These are phyloP conservation scores for Pythium monospermum DNA, from an alignment of 352 stramenopile genomes.

Conservation along the genomic window DNA sequence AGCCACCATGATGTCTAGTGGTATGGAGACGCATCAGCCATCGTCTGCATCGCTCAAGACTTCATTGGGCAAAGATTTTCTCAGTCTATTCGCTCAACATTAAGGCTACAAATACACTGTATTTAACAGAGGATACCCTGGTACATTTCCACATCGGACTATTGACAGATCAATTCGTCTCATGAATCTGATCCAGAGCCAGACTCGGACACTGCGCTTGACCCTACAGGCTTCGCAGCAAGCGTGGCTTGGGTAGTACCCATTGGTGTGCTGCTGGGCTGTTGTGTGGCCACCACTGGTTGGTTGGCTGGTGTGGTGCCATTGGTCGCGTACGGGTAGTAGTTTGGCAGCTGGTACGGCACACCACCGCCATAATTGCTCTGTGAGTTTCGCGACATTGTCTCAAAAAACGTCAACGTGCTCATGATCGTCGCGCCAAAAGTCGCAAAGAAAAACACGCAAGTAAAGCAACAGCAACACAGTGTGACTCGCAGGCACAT, in stretches of 20 bases:
- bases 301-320: not conserved
- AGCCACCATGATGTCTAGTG: conserved; percentile 7
- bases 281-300: not conserved
- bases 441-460: conserved; percentile 50
- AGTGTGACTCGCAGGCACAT: conserved; percentile 50
- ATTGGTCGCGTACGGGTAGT: conserved; percentile 7
- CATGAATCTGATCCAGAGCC: too few species aligned
- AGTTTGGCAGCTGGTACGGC: conserved; percentile 5
- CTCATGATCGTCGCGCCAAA: conserved; percentile 80
- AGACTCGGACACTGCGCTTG: too few species aligned
- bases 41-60: conserved; percentile 44
- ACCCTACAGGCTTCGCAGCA: too few species aligned
- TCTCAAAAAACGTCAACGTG: conserved; percentile 64
- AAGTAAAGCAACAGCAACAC: conserved; percentile 50
- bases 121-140: too few species aligned
- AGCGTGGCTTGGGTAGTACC: too few species aligned
- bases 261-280: not conserved
- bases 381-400: conserved; percentile 4
- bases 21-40: conserved; percentile 2
- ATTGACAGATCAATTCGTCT: too few species aligned
- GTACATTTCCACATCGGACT: too few species aligned
- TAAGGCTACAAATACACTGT: conserved; percentile 20
- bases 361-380: not conserved
- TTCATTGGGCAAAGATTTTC: conserved; percentile 69
- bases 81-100: conserved; percentile 76